Percentiles rank a stretch among this genome's conserved stretches.
phyloP scores from a whole-genome alignment of 2,329 filamentous ascomycete genomes.

The Fonsecaea erecta region DNA sequence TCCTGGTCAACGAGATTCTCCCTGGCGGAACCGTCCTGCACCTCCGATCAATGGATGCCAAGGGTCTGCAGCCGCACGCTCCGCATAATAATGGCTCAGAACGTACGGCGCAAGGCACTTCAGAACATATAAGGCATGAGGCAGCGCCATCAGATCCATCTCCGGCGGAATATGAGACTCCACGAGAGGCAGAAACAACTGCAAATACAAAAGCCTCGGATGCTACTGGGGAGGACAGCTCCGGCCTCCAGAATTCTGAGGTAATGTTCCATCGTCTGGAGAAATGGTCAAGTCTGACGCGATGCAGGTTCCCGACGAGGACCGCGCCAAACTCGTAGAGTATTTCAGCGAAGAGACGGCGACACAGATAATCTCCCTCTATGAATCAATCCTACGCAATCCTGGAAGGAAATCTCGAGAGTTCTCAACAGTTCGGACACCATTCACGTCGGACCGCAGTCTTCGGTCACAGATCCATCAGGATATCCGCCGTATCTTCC shows the following conservation, averaged over 20 bases:
- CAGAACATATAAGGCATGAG: background rate
- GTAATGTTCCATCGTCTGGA: background rate
- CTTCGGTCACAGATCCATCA: slow-evolving; percentile 67
- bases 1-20: slow-evolving; percentile 86
- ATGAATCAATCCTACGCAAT: slow-evolving; percentile 58
- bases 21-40: slow-evolving; percentile 77
- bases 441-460: slow-evolving; percentile 63
- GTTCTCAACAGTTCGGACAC: slow-evolving; percentile 57
- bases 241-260: background rate
- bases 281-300: background rate
- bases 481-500: slow-evolving; percentile 76
- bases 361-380: slow-evolving; percentile 59
- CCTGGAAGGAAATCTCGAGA: slow-evolving; percentile 62
- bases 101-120: background rate
- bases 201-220: background rate
- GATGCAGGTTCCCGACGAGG: slow-evolving; percentile 44
- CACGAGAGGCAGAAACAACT: background rate
- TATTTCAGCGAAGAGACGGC: slow-evolving; percentile 34
- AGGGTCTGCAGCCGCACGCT: slow-evolving; percentile 34
- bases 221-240: background rate
- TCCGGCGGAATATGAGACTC: background rate
- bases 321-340: slow-evolving; percentile 48
- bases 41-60: slow-evolving; percentile 55
- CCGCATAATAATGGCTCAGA: background rate
- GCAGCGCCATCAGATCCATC: background rate